phyloP scores from a whole-genome alignment of 2,329 filamentous ascomycete genomes.

The Rhynchosporium agropyri region DNA sequence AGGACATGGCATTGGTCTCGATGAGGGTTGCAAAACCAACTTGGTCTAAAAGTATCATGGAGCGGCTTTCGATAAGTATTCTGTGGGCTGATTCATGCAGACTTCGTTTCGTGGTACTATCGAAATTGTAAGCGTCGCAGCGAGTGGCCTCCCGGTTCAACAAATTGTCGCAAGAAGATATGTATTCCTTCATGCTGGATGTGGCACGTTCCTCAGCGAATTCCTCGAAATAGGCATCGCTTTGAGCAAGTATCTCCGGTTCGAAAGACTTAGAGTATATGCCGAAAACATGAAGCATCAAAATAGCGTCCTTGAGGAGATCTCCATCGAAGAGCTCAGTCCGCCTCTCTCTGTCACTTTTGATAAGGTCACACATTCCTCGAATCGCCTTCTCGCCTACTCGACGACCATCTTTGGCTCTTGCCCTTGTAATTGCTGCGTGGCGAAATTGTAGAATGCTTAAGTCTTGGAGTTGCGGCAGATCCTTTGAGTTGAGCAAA shows the following conservation, averaged over 20 bases:
- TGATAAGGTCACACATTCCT: constrained; percentile 77
- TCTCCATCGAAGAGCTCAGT: constrained; percentile 59
- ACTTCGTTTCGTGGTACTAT: constrained; percentile 78
- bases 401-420: constrained; percentile 39
- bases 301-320: constrained; percentile 74
- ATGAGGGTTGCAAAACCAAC: constrained; percentile 74
- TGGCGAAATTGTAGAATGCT: constrained; percentile 74
- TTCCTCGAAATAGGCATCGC: constrained; percentile 66
- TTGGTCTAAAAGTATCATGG: constrained; percentile 65
- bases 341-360: constrained; percentile 65
- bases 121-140: constrained; percentile 80
- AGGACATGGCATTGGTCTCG: constrained; percentile 66
- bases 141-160: constrained; percentile 73
- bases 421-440: constrained; percentile 48
- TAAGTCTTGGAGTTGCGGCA: constrained; percentile 78
- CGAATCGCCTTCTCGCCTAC: constrained; percentile 47
- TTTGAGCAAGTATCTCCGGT: constrained; percentile 68
- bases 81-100: constrained; percentile 74
- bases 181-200: constrained; percentile 72
- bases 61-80: constrained; percentile 69
- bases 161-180: constrained; percentile 67
- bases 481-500: constrained; percentile 71
- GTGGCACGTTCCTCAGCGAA: constrained; percentile 70
- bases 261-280: constrained; percentile 83
- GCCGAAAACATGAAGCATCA: constrained; percentile 82